A percentile compares a stretch with the other conserved stretches of the same genome.
Evolutionary conservation across 2,329 filamentous ascomycete genomes (phyloP).

Genomic region (Juglanconis juglandina): DNA sequence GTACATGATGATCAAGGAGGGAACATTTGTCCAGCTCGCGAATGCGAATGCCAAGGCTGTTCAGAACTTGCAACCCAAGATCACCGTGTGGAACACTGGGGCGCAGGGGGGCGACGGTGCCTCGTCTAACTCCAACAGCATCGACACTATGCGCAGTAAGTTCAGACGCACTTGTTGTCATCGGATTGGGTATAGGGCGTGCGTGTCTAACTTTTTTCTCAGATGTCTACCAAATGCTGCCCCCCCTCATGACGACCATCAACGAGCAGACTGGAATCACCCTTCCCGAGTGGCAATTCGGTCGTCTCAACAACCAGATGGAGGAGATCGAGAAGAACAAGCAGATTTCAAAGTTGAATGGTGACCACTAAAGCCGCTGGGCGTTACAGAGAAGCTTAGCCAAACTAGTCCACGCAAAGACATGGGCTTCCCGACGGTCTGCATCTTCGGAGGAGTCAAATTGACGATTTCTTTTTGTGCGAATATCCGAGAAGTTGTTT

Average conservation of each 20-base stretch:
- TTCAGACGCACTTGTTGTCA: neutral
- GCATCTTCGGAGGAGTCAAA: too few species aligned
- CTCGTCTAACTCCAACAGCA: conserved; percentile 32
- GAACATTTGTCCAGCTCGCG: conserved; percentile 73
- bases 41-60: conserved; percentile 74
- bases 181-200: neutral
- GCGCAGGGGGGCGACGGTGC: conserved; percentile 39
- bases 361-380: neutral
- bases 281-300: conserved; percentile 73
- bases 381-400: neutral
- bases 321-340: conserved; percentile 33
- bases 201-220: neutral
- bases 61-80: conserved; percentile 78
- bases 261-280: conserved; percentile 84
- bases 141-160: conserved; percentile 63
- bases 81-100: conserved; percentile 85
- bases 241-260: conserved; percentile 79
- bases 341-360: conserved; percentile 34
- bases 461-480: too few species aligned
- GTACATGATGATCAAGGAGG: conserved; percentile 84
- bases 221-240: conserved; percentile 77
- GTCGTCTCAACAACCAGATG: conserved; percentile 39
- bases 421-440: too few species aligned
- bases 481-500: too few species aligned
- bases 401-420: too few species aligned